Conservation (phyloP, 768 basidiomycete species). For the Rhodotorula paludigena region DNA sequence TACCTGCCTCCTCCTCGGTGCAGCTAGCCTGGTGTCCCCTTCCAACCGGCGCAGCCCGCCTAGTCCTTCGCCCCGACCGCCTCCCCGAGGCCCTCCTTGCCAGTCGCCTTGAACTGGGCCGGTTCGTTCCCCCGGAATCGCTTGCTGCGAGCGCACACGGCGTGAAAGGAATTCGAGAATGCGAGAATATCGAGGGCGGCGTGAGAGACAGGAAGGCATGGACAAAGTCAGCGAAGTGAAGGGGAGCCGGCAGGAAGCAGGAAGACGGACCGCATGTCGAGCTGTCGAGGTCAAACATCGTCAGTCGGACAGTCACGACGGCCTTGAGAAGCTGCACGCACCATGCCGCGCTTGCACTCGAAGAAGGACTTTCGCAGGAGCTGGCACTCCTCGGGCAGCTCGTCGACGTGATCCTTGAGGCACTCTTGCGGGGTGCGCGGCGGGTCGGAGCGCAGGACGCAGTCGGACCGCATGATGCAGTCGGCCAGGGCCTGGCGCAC, state of each 20-base stretch:
- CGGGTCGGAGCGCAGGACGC: conserved; percentile 67
- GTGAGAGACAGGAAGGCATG: neutral
- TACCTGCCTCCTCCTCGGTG: too few species aligned
- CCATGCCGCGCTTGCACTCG: conserved; percentile 72
- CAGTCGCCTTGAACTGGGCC: conserved; percentile 27
- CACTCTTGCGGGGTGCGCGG: conserved; percentile 65
- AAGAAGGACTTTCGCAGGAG: conserved; percentile 73
- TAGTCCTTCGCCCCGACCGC: conserved; percentile 6
- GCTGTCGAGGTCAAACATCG: conserved; percentile 10
- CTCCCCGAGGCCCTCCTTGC: conserved; percentile 33
- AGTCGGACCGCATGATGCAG: conserved; percentile 78
- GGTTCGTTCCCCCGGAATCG: conserved; percentile 39
- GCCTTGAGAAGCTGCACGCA: conserved; percentile 3
- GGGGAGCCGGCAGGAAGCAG: neutral
- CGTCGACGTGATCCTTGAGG: conserved; percentile 64
- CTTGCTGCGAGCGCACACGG: conserved; percentile 31
- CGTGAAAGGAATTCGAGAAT: too few species aligned
- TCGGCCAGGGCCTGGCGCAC: conserved; percentile 73
- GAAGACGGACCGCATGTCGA: conserved; percentile 36
- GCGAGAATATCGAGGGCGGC: too few species aligned
- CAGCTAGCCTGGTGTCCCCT: too few species aligned
- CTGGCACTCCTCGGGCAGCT: conserved; percentile 75
- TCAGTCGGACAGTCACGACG: too few species aligned
- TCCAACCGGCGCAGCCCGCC: too few species aligned
- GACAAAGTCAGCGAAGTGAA: too few species aligned